Base-by-base conservation (phyloP, 208 protist genomes). In the Leishmania mexicana region DNA sequence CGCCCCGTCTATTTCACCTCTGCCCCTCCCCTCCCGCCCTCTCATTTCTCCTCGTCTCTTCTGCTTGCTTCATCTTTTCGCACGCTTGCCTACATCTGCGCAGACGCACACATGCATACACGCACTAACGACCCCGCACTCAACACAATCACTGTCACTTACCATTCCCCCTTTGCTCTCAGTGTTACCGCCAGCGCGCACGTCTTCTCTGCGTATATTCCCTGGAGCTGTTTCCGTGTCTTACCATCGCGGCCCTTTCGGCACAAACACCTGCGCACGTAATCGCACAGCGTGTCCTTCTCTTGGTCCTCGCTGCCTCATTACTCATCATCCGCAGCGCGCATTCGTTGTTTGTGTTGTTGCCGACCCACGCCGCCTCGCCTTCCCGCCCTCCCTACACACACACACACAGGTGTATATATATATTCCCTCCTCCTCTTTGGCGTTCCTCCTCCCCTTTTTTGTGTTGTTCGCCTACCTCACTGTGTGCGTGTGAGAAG, bases 41-140 rank as follows among this genome's bases (percentile, higher is more conserved):
- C 75, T 19, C 42, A 13, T 47, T 75, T 49, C 28, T 74, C 31
- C 21, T 45, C 40, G 78, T 53, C 51, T 49, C 57, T 77, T 74
- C 21, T 75, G 62, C 53, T 80, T 74, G 45, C 74, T 75, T 76
- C 11, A 31, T 17, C 42, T 54, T 54, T 11, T 21, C 31, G 1
- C 4, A 40, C 24, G 31, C 49, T 28, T 49, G 1, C 68, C 13
- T 28, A 51, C 40, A 7, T 31, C 21, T 62, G n/a, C 47, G 28
- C 21, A 35, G 28, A 51, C 71, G 35, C 71, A 47, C 71, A 51
- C 71, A 38, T 21, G 35, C 71, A 35, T 19, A 57, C 47, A 31
- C 47, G 21, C 71, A 75, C 47, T 13, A 51, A 31, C 2, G 7
- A n/a, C 47, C 21, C 19, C 19, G 47, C 71, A 15, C 21, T 17